Base-by-base conservation (phyloP, 495 filamentous ascomycete species). In the Sordaria brevicollis region DNA sequence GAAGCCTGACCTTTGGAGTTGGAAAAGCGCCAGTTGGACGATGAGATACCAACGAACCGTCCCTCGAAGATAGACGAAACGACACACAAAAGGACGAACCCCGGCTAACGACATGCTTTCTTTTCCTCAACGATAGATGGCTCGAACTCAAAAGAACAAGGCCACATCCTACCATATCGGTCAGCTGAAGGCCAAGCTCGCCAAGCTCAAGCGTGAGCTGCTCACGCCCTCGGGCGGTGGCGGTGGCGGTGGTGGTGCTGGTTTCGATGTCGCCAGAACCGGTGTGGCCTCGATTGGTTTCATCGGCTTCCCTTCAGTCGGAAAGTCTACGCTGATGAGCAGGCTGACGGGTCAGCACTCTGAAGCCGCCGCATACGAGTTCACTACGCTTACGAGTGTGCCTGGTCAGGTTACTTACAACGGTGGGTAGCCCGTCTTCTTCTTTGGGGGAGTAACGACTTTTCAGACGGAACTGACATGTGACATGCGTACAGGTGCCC, bases 141-240 rank as follows among this genome's bases (percentile, higher is more conserved):
- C 93, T 81, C 88, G 88, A 81, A 98, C 94, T 75, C 95, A 98
- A 79, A 98, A 97, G 83, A 98, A 98, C 81, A 98, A 99, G 83
- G 92, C 92, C 41, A 99, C 95, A 15, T 94, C 93, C 36, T 99
- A 89, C 75, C 87, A 89, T 79, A 76, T 89, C 71, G 93, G 93
- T 77, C 95, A 97, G 85, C 84, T 99, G 76, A 99, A 99, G 82
- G 95, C 95, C 62, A 99, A 99, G 83, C 91, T 99, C 79, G 94
- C 95, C 25, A 99, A 98, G 83, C 83, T 99, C 75, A 97, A 97
- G 84, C 87, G 92, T 80, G 95, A 99, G 80, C 89, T 99, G 41
- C 86, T 99, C 73, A 96, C 93, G 62, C 95, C 95, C 5, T 84
- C 88, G 65, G 86, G 88, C 36, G 86, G 91, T 69, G 93, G 94